Base-by-base conservation (phyloP, 1,284 basidiomycete genomes). In the Ganoderma sinense region DNA sequence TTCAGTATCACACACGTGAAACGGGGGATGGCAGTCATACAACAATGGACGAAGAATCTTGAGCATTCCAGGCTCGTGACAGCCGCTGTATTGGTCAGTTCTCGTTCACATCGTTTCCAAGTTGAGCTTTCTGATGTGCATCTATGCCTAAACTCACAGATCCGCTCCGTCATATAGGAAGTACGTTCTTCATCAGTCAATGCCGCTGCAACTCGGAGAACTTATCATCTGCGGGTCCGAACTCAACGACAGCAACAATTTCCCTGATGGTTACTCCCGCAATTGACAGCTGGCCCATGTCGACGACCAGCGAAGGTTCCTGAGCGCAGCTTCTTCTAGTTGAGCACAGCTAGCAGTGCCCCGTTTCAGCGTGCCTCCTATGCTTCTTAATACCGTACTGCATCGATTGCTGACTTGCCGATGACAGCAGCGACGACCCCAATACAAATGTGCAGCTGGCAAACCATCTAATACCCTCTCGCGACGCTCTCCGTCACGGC, bases 81-180 rank as follows among this genome's bases (percentile, higher is more conserved):
- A 16, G 41, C 41, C 5, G 41, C 41, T 43, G 41, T 43, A 74
- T 65, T 11, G 78, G 61, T 20, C 43, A 45, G 43, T 45, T 20
- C 43, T 45, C 43, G 8, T 45, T 45, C 20, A 45, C 43, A 45
- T 20, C 18, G 41, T 43, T 43, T 43, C 18, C n/a, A n/a, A n/a
- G 41, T 5, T 43, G 13, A 43, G 5, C 18, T 51, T 26, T 53
- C 51, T 53, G 51, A 53, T 53, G 48, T 26, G 23, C 26, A 53
- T 53, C 23, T 53, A 11, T 53, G 7, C 10, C 6, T n/a, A 23
- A n/a, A 11, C n/a, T 23, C n/a, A 51, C 7, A 51, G 8, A 26
- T 10, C 11, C 48, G 48, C n/a, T 51, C 23, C 48, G 48, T 4
- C 48, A 13, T 23, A 51, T 10, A 45, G 48, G 4, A 51, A 13